Evolutionary conservation across 2,329 filamentous ascomycete genomes (phyloP).

Genomic region (Xylariales sp.): DNA sequence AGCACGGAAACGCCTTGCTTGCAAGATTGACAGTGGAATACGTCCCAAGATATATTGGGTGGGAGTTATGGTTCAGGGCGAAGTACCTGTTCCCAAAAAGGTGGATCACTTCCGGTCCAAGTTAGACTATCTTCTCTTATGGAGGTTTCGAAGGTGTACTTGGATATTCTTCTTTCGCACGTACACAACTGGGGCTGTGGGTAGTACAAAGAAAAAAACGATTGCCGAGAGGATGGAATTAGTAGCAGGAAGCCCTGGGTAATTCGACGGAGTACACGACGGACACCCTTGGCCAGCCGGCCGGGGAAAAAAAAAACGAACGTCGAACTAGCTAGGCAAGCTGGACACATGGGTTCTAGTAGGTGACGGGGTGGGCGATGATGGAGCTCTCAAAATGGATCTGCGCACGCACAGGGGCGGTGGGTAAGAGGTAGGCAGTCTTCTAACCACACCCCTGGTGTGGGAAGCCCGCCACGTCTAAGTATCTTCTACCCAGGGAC

Average conservation of each 20-base stretch:
- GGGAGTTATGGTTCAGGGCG: slow-evolving; percentile 1
- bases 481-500: no score
- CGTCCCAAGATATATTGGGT: slow-evolving; percentile 1
- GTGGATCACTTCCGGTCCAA: slow-evolving; percentile 3
- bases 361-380: slow-evolving; percentile 8
- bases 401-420: not conserved
- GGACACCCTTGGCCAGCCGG: no score
- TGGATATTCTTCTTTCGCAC: slow-evolving; percentile 8
- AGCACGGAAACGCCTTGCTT: no score
- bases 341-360: not conserved
- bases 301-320: not conserved
- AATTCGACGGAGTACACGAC: no score
- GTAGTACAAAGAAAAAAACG: slow-evolving; percentile 8
- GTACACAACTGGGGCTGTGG: slow-evolving; percentile 4
- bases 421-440: no score
- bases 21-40: no score
- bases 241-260: not conserved
- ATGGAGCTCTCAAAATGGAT: slow-evolving; percentile 6
- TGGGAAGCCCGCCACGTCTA: no score
- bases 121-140: slow-evolving; percentile 5
- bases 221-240: not conserved
- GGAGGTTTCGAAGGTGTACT: slow-evolving; percentile 3
- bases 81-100: slow-evolving; percentile 3
- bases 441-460: no score
- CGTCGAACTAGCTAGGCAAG: not conserved